phyloP scores from a whole-genome alignment of 225 moss, liverwort and hornwort species.

The Thuidium tamariscinum region DNA sequence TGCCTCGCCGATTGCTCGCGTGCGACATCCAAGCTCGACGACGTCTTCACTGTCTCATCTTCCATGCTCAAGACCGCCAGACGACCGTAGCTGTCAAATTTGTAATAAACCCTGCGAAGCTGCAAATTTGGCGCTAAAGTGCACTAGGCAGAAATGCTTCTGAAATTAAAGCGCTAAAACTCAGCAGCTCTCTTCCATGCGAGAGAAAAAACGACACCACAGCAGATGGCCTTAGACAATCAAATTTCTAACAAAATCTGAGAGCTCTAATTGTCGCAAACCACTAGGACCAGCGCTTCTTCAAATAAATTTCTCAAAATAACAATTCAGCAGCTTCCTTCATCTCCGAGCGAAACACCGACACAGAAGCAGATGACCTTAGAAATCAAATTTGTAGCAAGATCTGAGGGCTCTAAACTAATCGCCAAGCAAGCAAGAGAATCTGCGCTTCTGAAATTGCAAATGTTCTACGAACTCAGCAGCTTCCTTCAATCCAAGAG shows the following conservation, averaged over 20 bases:
- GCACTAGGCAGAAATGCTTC: background rate
- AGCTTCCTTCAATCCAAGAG: background rate
- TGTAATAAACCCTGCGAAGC: background rate
- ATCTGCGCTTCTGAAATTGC: background rate
- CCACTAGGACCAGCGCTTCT: background rate
- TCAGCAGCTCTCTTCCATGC: background rate
- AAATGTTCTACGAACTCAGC: background rate
- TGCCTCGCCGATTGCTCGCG: background rate
- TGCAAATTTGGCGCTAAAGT: background rate
- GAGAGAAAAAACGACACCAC: background rate
- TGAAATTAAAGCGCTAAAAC: background rate
- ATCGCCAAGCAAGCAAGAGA: no score
- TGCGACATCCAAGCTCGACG: background rate
- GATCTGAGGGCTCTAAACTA: background rate
- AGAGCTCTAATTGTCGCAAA: background rate
- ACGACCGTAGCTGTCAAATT: background rate
- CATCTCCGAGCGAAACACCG: background rate
- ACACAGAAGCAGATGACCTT: background rate
- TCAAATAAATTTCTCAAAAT: background rate
- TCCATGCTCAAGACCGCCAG: background rate
- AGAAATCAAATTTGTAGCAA: no score
- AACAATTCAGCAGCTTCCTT: no score
- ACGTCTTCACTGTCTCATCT: background rate
- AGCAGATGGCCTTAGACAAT: background rate
- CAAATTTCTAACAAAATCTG: background rate